Conservation (phyloP, 768 basidiomycete genomes). For the Phaeotremella fagi region DNA sequence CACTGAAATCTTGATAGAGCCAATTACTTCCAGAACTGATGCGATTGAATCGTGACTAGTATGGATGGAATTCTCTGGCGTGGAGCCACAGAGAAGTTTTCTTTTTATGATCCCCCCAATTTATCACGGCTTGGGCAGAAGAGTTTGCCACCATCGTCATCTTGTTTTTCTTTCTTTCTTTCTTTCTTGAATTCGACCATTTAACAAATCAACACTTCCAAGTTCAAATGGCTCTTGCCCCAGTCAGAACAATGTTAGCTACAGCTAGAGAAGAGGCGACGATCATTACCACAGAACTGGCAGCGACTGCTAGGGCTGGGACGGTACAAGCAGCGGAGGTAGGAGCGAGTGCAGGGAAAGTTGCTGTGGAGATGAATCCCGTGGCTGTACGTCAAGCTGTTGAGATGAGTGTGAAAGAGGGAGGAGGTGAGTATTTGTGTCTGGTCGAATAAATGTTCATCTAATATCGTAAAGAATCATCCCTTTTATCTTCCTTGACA, state of each 20-base stretch:
- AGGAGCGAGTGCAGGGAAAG: not conserved
- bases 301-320: slow-evolving; percentile 6
- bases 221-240: slow-evolving; percentile 26
- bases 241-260: slow-evolving; percentile 17
- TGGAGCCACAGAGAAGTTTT: too few relatives aligned
- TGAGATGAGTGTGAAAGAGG: slow-evolving; percentile 15
- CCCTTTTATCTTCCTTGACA: not conserved
- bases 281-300: slow-evolving; percentile 14
- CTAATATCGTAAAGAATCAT: slow-evolving; percentile 16
- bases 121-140: too few relatives aligned
- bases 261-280: slow-evolving; percentile 21
- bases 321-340: not conserved
- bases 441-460: not conserved
- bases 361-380: slow-evolving; percentile 16
- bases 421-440: slow-evolving; percentile 6
- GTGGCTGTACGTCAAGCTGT: slow-evolving; percentile 20
- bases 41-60: too few relatives aligned
- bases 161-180: not conserved
- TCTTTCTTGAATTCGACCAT: not conserved
- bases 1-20: too few relatives aligned
- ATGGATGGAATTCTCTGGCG: too few relatives aligned
- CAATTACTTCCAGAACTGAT: too few relatives aligned
- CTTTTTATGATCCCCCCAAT: too few relatives aligned
- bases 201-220: not conserved
- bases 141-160: not conserved